A percentile compares a stretch with the other conserved stretches of the same genome.
Evolutionary conservation across 2,329 filamentous ascomycete genomes (phyloP).

Genomic region (Blastomyces percursus): DNA sequence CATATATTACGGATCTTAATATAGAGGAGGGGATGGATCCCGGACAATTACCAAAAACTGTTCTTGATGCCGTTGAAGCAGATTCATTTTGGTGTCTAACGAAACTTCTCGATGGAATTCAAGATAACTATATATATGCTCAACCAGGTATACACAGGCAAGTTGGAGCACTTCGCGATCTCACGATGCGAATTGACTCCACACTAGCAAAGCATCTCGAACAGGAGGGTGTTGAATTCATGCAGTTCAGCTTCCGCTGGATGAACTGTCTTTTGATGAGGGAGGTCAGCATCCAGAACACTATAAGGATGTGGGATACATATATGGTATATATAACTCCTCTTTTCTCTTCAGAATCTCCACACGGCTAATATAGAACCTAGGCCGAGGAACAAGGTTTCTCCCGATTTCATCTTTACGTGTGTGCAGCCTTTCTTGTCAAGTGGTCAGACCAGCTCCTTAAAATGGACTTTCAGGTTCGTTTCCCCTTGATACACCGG

Average conservation of each 20-base stretch:
- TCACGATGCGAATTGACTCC: constrained; percentile 81
- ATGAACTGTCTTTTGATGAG: constrained; percentile 99
- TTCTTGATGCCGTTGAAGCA: constrained; percentile 91
- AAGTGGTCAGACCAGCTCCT: constrained; percentile 95
- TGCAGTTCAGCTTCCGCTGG: constrained; percentile 98
- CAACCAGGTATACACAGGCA: constrained; percentile 95
- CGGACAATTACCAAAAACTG: constrained; percentile 77
- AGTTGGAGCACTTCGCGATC: constrained; percentile 74
- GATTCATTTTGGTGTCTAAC: constrained; percentile 98
- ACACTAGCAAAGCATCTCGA: constrained; percentile 79
- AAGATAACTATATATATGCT: constrained; percentile 97
- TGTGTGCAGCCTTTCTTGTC: constrained; percentile 93
- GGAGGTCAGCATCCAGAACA: constrained; percentile 92
- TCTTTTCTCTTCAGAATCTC: constrained; percentile 3
- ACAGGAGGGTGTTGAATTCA: constrained; percentile 87
- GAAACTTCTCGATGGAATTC: constrained; percentile 94
- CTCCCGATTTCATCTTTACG: constrained; percentile 95
- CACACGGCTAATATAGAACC: constrained; percentile 13
- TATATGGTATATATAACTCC: constrained; percentile 61
- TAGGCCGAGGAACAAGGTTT: constrained; percentile 98
- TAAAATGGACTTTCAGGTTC: constrained; percentile 83
- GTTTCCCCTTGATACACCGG: constrained; percentile 7
- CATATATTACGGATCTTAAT: constrained; percentile 88
- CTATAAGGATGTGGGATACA: constrained; percentile 98
- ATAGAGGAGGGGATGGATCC: constrained; percentile 95